These are phyloP conservation scores for Cicer yamashitae DNA, from an alignment of 306 rosid species.

Conservation along the genomic window DNA sequence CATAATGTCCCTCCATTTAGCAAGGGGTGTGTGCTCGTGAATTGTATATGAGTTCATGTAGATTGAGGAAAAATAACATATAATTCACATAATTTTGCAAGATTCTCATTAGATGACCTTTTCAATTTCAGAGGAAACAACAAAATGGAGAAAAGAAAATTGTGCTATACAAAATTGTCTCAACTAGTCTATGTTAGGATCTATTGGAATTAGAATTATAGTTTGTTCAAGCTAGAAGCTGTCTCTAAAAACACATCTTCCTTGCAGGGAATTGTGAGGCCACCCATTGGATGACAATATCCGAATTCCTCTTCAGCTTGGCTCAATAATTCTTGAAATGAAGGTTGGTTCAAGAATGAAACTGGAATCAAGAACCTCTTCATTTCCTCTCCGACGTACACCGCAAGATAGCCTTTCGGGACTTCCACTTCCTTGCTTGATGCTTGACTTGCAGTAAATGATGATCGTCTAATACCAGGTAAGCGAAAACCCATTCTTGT, in stretches of 20 bases:
- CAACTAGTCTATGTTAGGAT: conserved; percentile 19
- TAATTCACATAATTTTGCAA: too few species aligned
- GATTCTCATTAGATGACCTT: background rate
- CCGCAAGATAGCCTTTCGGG: conserved; percentile 56
- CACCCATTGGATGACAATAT: conserved; percentile 56
- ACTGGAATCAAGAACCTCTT: conserved; percentile 53
- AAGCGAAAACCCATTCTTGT: background rate
- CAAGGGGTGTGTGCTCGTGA: too few species aligned
- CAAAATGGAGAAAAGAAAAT: background rate
- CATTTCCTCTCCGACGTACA: conserved; percentile 58
- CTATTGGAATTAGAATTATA: background rate
- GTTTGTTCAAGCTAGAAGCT: conserved; percentile 31
- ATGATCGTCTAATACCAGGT: conserved; percentile 32
- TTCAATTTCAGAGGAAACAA: background rate
- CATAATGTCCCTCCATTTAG: too few species aligned
- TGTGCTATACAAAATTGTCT: conserved; percentile 20
- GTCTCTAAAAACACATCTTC: conserved; percentile 48
- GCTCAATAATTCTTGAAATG: conserved; percentile 53
- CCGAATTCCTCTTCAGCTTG: conserved; percentile 34
- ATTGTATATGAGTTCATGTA: too few species aligned
- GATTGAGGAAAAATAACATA: too few species aligned
- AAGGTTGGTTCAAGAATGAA: conserved; percentile 48
- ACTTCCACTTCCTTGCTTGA: conserved; percentile 37
- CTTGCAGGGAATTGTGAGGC: conserved; percentile 55
- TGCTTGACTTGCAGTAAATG: conserved; percentile 26